Evolutionary conservation across 1,284 basidiomycete genomes (phyloP), one percentile per base, ranked within the genome.

Genomic region (Pisolithus thermaeus): DNA sequence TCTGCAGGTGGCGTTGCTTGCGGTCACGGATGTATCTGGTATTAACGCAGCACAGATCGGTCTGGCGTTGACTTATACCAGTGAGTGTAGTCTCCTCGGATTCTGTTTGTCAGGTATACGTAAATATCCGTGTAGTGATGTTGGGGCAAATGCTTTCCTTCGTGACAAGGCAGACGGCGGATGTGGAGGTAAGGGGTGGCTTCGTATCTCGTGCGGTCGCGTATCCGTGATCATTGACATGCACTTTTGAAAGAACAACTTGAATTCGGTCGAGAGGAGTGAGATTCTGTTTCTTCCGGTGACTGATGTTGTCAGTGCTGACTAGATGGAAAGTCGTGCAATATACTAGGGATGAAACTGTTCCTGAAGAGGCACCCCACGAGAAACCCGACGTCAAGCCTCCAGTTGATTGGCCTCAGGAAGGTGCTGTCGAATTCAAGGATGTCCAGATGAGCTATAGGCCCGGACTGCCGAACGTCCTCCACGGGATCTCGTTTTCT

Each of bases 251-350:
- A 35, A 85, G 77, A 86, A 84, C 60, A 80, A 85, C 60, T 80
- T 90, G 79, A 88, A 87, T 62, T 78, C 83, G 3, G 84, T 88
- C 1, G 87, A 91, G 67, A 70, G 84, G 60, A 72, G 79, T 79
- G 58, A 56, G 69, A 30, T 9, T 61, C 50, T 5, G 50, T 46
- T 18, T 45, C 54, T 45, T 47, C 50, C 32, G 43, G 36, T 44
- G 14, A 18, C n/a, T 39, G 56, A 46, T 52, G 53, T 40, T 3
- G 8, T 30, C 40, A 50, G 32, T 5, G 20, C 46, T 39, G 12
- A 59, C 39, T 30, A 35, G 47, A 36, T 25, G 58, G 30, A 27
- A 12, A 76, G 76, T 89, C 4, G 67, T 83, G 3, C 77, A 84
- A 56, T 90, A 89, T 63, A 80, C 78, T 42, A 73, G 73, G 48